Base-by-base conservation (phyloP, 2,329 filamentous ascomycete genomes). In the Bisporella sp. region DNA sequence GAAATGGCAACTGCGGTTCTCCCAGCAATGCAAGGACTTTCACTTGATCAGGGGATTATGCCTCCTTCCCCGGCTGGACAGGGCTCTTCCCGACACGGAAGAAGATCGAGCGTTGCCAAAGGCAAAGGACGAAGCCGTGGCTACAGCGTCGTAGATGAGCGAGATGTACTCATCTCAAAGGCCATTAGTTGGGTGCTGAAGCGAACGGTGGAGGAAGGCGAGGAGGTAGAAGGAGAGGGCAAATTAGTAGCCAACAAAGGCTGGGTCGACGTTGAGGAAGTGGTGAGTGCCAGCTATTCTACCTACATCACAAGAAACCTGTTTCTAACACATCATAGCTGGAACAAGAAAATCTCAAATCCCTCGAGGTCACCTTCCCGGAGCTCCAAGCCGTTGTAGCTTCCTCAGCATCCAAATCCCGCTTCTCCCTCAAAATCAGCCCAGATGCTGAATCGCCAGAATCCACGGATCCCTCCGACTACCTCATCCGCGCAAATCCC, bases 131-230 rank as follows among this genome's bases (percentile, higher is more conserved):
- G 65, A 32, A 65, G 66, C 9, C 64, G 68, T 13, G 65, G 68
- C 9, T 73, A 73, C 62, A 69, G 66, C 51, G 61, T 72, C 31
- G 63, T 70, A 11, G 70, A 72, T 50, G 69, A 72, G 45, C 62
- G 68, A 43, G 69, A 73, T 46, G 61, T 61, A 6, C 62, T 64
- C 49, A 62, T 73, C 46, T 64, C 66, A 54, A 72, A 72, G 61
- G 70, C 71, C 28, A 57, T 73, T 31, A 62, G 62, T 47, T 71
- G 70, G 54, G 65, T 72, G 31, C 57, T 73, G 47, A 72, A 71
- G 62, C 64, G 69, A 37, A 68, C 66, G 13, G 48, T 60, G 13
- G 62, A 68, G 31, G 57, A 64, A 53, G 64, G 62, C 45, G 62
- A 65, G 28, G 66, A 71, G 46, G 69, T 68, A 31, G 59, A 64